Percentiles rank a stretch among this genome's conserved stretches.
These are phyloP conservation scores for Asterophora lycoperdoides DNA, from an alignment of 768 basidiomycete genomes.

Conservation along the genomic window DNA sequence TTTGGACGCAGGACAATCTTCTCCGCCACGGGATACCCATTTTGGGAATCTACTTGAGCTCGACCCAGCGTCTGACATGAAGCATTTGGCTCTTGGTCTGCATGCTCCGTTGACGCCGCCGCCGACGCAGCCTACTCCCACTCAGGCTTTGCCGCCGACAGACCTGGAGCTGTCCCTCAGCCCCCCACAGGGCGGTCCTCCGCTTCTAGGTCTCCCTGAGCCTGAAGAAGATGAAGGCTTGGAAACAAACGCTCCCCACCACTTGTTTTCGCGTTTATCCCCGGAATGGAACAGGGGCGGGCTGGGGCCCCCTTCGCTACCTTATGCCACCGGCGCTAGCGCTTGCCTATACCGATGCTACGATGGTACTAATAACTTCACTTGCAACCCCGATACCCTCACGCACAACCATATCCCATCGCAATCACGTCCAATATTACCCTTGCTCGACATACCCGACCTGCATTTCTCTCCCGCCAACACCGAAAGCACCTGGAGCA, in stretches of 20 bases:
- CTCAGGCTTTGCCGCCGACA: conserved; percentile 32
- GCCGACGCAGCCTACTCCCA: conserved; percentile 35
- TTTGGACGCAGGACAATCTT: conserved; percentile 3
- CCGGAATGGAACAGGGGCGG: conserved; percentile 16
- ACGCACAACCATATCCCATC: background rate
- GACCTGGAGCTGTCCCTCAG: conserved; percentile 22
- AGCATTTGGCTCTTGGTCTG: conserved; percentile 23
- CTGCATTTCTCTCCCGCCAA: background rate
- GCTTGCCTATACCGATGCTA: conserved; percentile 2
- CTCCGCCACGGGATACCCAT: background rate
- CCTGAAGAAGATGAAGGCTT: background rate
- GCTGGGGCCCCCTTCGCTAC: conserved; percentile 3
- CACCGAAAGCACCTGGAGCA: conserved; percentile 10
- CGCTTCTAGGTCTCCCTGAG: conserved; percentile 3
- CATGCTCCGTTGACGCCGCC: conserved; percentile 38
- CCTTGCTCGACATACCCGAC: conserved; percentile 15
- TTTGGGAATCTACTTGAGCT: conserved; percentile 31
- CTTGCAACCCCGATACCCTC: too few species aligned
- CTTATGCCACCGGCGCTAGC: background rate
- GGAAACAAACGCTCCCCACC: background rate
- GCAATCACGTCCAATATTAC: conserved; percentile 13
- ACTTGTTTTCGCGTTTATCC: conserved; percentile 14
- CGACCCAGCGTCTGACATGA: conserved; percentile 23
- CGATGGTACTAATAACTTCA: background rate
- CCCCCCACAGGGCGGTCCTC: conserved; percentile 10